A percentile compares a stretch with the other conserved stretches of the same genome.
Conservation (phyloP, 768 basidiomycete species). For the Termitomyces sp. region DNA sequence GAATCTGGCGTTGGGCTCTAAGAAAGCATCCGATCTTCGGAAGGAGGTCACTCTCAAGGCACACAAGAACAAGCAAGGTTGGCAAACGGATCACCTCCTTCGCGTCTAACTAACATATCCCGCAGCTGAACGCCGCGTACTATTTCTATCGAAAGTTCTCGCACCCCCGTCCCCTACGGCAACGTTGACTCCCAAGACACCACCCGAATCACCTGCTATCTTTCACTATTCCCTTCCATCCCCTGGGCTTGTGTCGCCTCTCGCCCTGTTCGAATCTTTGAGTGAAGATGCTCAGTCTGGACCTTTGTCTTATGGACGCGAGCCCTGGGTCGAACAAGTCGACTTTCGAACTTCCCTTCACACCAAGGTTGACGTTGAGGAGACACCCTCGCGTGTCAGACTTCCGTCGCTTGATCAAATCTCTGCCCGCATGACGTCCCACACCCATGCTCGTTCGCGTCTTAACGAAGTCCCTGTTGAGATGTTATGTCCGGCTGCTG, state of each 20-base stretch:
- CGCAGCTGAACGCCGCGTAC: constrained; percentile 69
- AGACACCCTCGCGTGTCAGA: constrained; percentile 14
- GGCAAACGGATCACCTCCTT: constrained; percentile 18
- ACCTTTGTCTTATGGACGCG: constrained; percentile 19
- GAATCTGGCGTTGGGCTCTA: constrained; percentile 40
- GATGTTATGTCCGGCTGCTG: constrained; percentile 31
- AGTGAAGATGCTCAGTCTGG: constrained; percentile 28
- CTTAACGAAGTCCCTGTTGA: constrained; percentile 12
- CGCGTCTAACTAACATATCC: constrained; percentile 2
- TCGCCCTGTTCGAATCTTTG: constrained; percentile 53
- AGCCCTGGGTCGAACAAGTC: constrained; percentile 65
- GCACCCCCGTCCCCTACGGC: constrained; percentile 65
- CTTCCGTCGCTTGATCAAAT: constrained; percentile 78
- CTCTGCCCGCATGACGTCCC: constrained; percentile 53
- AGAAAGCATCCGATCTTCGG: constrained; percentile 55
- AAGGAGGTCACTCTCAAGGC: constrained; percentile 72
- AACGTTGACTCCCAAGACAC: constrained; percentile 55
- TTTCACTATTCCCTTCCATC: constrained; percentile 71
- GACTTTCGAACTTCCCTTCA: constrained; percentile 47
- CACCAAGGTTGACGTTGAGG: constrained; percentile 18
- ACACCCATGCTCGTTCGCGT: constrained; percentile 27
- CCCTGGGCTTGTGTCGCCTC: constrained; percentile 60
- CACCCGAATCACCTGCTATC: constrained; percentile 66
- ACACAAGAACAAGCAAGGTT: constrained; percentile 74
- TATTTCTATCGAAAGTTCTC: constrained; percentile 70